Conservation (phyloP, 441 rosid species). For the Syzygium malaccense region DNA sequence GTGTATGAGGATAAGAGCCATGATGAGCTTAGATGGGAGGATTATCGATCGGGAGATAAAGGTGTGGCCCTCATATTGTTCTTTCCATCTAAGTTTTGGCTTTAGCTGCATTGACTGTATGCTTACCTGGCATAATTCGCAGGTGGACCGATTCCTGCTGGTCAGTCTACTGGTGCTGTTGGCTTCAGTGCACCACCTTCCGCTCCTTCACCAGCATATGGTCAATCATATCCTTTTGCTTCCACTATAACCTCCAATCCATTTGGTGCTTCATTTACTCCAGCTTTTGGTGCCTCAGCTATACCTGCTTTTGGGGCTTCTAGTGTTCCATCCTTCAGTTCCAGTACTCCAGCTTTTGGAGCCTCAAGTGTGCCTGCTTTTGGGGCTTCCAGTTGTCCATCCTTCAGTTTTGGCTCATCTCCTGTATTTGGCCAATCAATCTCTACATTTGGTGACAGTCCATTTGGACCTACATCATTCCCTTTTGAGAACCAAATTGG, state of each 20-base stretch:
- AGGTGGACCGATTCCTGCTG: slow-evolving; percentile 72
- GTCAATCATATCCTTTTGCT: slow-evolving; percentile 30
- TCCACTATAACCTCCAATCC: slow-evolving; percentile 19
- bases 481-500: slow-evolving; percentile 63
- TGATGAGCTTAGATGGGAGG: slow-evolving; percentile 92
- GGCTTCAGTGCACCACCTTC: slow-evolving; percentile 32
- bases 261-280: slow-evolving; percentile 16
- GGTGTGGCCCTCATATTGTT: slow-evolving; percentile 26
- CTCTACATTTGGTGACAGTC: slow-evolving; percentile 49
- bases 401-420: slow-evolving; percentile 40
- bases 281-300: not conserved
- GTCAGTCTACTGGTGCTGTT: slow-evolving; percentile 43
- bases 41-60: slow-evolving; percentile 88
- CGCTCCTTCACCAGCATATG: slow-evolving; percentile 29
- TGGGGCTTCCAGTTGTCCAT: slow-evolving; percentile 18
- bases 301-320: slow-evolving; percentile 20
- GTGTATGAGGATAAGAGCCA: slow-evolving; percentile 68
- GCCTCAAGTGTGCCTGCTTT: slow-evolving; percentile 14
- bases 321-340: slow-evolving; percentile 52
- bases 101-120: not conserved
- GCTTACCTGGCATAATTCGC: slow-evolving; percentile 9
- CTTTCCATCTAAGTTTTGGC: not conserved
- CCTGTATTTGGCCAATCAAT: slow-evolving; percentile 67
- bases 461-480: slow-evolving; percentile 44
- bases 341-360: slow-evolving; percentile 18